phyloP scores from a whole-genome alignment of 2,329 filamentous ascomycete genomes.

The Clonostachys sp. region DNA sequence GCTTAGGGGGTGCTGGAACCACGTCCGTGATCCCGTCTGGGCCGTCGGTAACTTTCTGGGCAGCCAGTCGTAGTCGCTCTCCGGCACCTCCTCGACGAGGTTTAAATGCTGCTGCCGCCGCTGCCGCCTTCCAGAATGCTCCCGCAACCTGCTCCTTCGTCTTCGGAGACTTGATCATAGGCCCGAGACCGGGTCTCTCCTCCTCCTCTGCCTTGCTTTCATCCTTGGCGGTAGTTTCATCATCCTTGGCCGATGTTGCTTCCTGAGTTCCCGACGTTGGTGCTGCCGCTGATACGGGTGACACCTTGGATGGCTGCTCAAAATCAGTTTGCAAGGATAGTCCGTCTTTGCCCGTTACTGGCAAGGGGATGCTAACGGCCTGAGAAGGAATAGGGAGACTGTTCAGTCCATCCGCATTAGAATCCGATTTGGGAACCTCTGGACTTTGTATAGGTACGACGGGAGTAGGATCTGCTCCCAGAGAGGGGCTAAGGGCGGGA shows the following conservation, averaged over 20 bases:
- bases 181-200: slow-evolving; percentile 71
- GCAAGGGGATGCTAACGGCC: too few relatives aligned
- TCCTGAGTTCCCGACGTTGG: too few relatives aligned
- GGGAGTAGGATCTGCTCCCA: too few relatives aligned
- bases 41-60: slow-evolving; percentile 50
- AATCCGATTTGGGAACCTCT: too few relatives aligned
- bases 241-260: too few relatives aligned
- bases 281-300: slow-evolving; percentile 4
- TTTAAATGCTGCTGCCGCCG: slow-evolving; percentile 67
- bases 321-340: slow-evolving; percentile 7
- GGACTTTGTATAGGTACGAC: too few relatives aligned
- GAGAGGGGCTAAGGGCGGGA: too few relatives aligned
- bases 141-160: slow-evolving; percentile 70
- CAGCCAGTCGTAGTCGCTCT: slow-evolving; percentile 64
- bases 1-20: slow-evolving; percentile 68
- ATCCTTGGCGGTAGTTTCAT: slow-evolving; percentile 8
- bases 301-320: slow-evolving; percentile 5
- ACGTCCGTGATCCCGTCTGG: slow-evolving; percentile 89
- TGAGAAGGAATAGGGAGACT: too few relatives aligned
- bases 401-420: too few relatives aligned
- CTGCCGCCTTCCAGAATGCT: slow-evolving; percentile 76
- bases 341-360: not conserved
- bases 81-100: slow-evolving; percentile 83
- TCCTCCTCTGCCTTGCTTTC: slow-evolving; percentile 14
- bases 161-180: slow-evolving; percentile 83